A percentile compares a stretch with the other conserved stretches of the same genome.
Conservation (phyloP, 1,284 basidiomycete genomes). For the Ustilago trichophora region DNA sequence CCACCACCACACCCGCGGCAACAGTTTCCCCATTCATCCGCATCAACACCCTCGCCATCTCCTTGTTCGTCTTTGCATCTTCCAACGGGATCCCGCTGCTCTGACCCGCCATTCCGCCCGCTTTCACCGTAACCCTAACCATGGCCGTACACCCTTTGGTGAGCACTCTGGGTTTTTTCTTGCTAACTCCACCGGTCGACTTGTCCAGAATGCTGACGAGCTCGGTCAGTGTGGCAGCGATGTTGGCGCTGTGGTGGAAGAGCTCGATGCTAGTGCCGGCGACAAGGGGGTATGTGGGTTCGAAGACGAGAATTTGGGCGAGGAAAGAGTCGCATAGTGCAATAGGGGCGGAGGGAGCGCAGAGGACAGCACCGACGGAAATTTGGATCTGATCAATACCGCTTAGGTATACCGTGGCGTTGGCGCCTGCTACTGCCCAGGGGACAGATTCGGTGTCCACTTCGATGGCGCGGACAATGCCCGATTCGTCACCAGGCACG, state of each 20-base stretch:
- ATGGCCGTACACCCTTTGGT: conserved; percentile 83
- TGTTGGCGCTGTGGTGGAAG: conserved; percentile 91
- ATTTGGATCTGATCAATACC: conserved; percentile 87
- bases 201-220: conserved; percentile 82
- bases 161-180: conserved; percentile 81
- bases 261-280: conserved; percentile 82
- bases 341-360: conserved; percentile 74
- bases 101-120: conserved; percentile 44
- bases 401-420: conserved; percentile 84
- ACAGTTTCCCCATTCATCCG: conserved; percentile 92
- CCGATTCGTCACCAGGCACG: conserved; percentile 90
- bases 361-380: conserved; percentile 85
- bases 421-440: conserved; percentile 91
- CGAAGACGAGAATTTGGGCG: conserved; percentile 92
- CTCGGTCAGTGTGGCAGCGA: conserved; percentile 85
- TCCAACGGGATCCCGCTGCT: conserved; percentile 70
- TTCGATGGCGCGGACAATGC: conserved; percentile 82
- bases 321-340: conserved; percentile 80
- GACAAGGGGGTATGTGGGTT: conserved; percentile 87
- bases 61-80: conserved; percentile 87
- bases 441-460: conserved; percentile 79
- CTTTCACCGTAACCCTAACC: conserved; percentile 74
- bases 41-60: conserved; percentile 91
- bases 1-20: conserved; percentile 76
- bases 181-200: conserved; percentile 77